Base-by-base conservation (phyloP, 2,329 filamentous ascomycete genomes). In the Aspergillus eucalypticola region DNA sequence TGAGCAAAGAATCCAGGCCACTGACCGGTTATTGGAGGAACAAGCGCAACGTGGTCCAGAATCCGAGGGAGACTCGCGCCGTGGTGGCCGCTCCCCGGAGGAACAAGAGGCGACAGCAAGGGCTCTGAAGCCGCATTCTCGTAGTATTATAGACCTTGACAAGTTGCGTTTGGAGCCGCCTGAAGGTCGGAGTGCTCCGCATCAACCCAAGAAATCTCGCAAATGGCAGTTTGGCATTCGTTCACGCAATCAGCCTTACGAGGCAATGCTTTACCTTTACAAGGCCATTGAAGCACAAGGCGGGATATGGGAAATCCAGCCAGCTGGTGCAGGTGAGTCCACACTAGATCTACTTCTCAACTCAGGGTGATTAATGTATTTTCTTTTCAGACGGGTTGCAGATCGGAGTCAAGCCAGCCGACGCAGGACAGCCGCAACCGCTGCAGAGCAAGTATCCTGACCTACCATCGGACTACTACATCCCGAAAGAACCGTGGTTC, bases 151-250 rank as follows among this genome's bases (percentile, higher is more conserved):
- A 25, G 86, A 88, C 55, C 78, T 92, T 2, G 89, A 94, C 64
- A 75, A 76, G 50, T 64, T 88, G 85, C 71, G 83, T 76, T 59
- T 84, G 72, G 71, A 85, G 78, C 83, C 82, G 49, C 86, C 81
- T 4, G 84, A 83, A 67, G 80, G 75, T 7, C 81, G 84, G 29
- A 69, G 73, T 8, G 69, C 74, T 3, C 63, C 73, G 7, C 70
- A 75, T 50, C 76, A 76, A 75, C 78, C 83, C 5, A 92, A 91
- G 71, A 72, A 67, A 58, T 90, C 90, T 1, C 91, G 93, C 15
- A 91, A 94, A 66, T 99, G 95, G 95, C 95, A 99, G 74, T 99
- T 99, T 73, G 95, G 95, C 59, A 99, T 99, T 63, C 87, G 95
- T 39, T 96, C 92, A 49, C 88, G 95, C 52, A 99, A 98, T 71